Evolutionary conservation across 495 filamentous ascomycete genomes (phyloP).

Genomic region (Parathielavia hyrcaniae): DNA sequence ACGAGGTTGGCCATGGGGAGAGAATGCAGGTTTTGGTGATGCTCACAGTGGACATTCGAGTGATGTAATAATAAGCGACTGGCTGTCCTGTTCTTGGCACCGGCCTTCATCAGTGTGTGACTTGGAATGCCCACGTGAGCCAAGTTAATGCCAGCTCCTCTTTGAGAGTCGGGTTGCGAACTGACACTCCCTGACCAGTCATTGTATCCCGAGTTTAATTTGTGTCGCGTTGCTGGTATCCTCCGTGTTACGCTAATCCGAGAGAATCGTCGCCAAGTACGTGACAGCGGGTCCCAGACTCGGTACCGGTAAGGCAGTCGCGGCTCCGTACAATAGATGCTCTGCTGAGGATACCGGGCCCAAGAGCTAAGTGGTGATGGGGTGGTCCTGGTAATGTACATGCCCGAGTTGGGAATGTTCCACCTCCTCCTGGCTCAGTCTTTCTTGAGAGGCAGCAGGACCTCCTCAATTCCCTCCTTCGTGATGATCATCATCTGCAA

Average conservation of each 20-base stretch:
- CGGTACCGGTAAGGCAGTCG: too few species aligned
- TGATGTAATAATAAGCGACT: too few species aligned
- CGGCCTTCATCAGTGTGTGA: too few species aligned
- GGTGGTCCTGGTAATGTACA: slow-evolving; percentile 8
- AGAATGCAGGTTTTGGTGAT: too few species aligned
- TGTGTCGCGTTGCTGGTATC: neutral
- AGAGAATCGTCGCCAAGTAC: neutral
- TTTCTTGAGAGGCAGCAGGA: slow-evolving; percentile 76
- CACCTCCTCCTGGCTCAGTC: slow-evolving; percentile 47
- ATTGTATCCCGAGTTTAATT: neutral
- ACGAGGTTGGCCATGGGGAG: too few species aligned
- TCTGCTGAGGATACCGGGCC: neutral
- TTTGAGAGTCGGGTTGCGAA: neutral
- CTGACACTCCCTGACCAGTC: too few species aligned
- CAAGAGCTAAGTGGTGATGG: neutral
- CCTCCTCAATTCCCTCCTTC: slow-evolving; percentile 79
- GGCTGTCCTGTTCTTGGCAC: neutral
- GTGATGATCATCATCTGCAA: slow-evolving; percentile 94
- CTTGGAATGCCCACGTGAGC: too few species aligned
- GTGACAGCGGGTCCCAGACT: too few species aligned
- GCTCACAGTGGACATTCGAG: too few species aligned
- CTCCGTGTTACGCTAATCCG: neutral
- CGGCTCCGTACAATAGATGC: neutral
- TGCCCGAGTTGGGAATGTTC: neutral
- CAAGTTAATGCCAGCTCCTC: too few species aligned